Conservation (phyloP, 805 yeast genomes). For the Wickerhamiella cacticola region DNA sequence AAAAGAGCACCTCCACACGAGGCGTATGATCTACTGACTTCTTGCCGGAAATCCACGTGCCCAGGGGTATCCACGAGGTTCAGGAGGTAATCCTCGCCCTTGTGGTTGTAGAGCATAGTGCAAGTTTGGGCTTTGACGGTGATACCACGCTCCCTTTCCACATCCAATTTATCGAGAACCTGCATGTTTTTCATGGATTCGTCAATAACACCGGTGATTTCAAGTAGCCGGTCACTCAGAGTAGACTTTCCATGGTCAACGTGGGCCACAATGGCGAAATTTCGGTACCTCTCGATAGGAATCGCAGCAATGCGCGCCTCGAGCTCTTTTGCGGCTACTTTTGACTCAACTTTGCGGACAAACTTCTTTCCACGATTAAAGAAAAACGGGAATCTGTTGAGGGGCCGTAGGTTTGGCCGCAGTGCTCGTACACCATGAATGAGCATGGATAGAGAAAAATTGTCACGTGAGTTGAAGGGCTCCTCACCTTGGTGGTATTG, state of each 20-base stretch:
- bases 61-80: conserved; percentile 97
- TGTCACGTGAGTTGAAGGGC: conserved; percentile 1
- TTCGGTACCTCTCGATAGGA: conserved; percentile 72
- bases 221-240: conserved; percentile 73
- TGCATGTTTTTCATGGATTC: conserved; percentile 60
- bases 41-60: conserved; percentile 91
- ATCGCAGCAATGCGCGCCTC: conserved; percentile 54
- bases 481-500: no score
- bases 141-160: conserved; percentile 91
- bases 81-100: conserved; percentile 61
- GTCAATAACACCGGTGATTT: conserved; percentile 77
- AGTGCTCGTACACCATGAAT: not conserved
- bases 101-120: conserved; percentile 68
- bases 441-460: conserved; percentile 2
- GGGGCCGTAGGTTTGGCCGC: not conserved
- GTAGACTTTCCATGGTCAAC: conserved; percentile 77
- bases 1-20: conserved; percentile 91
- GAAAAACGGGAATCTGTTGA: not conserved
- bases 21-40: conserved; percentile 87
- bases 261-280: conserved; percentile 92
- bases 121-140: conserved; percentile 97
- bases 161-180: conserved; percentile 82
- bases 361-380: conserved; percentile 4
- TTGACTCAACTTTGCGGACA: conserved; percentile 11
- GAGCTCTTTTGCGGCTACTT: conserved; percentile 13